Conservation (phyloP, 768 basidiomycete species). For the Amanita subjunquillea region DNA sequence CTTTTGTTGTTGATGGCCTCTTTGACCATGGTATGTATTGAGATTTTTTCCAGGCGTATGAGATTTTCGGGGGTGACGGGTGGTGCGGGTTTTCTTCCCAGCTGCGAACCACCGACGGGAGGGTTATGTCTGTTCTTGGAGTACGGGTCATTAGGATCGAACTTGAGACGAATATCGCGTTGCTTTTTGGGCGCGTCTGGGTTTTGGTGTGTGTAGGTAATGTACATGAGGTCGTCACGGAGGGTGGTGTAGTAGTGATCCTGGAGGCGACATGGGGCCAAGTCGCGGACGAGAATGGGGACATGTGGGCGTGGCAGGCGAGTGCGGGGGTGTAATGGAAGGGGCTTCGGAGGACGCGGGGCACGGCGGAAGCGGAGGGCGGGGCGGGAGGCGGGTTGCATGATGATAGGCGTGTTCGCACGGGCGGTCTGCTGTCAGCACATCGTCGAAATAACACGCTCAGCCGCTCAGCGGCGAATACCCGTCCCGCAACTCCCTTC, state of each 20-base stretch:
- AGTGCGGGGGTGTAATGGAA: constrained; percentile 35
- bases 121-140: constrained; percentile 68
- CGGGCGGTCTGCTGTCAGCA: background rate
- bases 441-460: no score
- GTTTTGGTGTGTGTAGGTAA: constrained; percentile 78
- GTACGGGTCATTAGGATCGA: constrained; percentile 77
- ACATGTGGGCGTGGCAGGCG: constrained; percentile 71
- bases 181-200: constrained; percentile 36
- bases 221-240: constrained; percentile 86
- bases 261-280: constrained; percentile 59
- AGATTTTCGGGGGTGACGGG: constrained; percentile 61
- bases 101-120: constrained; percentile 59
- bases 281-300: constrained; percentile 55
- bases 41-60: constrained; percentile 71
- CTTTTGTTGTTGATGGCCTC: constrained; percentile 62
- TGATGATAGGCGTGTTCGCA: background rate
- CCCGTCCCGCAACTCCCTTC: background rate
- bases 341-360: constrained; percentile 32
- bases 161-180: constrained; percentile 53
- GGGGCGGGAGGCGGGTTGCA: constrained; percentile 13
- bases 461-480: no score
- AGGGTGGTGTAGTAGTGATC: constrained; percentile 83
- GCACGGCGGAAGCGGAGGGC: constrained; percentile 43
- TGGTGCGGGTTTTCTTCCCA: constrained; percentile 59
- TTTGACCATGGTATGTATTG: constrained; percentile 81